Base-by-base conservation (phyloP, 305 asterid species). In the Fraxinus latifolia region DNA sequence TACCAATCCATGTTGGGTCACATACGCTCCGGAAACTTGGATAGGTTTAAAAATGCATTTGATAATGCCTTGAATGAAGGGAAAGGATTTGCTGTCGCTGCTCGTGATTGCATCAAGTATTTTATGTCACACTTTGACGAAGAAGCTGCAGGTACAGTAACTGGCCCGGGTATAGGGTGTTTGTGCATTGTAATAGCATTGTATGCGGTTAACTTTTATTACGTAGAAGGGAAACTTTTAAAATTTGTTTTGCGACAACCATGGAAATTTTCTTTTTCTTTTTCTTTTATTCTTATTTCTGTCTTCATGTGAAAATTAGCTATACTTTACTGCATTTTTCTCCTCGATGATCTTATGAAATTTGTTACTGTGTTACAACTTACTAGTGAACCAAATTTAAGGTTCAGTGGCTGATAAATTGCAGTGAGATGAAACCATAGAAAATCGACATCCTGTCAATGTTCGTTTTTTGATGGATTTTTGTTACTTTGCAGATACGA, bases 1-100 rank as follows among this genome's bases (percentile, higher is more conserved):
- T 88, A 95, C 88, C 98, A 90, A 21, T 87, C 83, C 84, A 90
- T 91, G 97, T 86, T 96, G 97, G 98, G 97, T 80, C 98, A 96
- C 88, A 81, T 96, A 55, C 93, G 98, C 77, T 86, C 97, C 86
- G 97, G 92, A 80, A 90, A 91, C 55, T 87, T 96, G 74, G 93
- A 93, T 65, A 92, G 81, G 83, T 96, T 95, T 85, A 92, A 95
- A 87, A 90, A 82, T 79, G 91, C 94, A 77, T 91, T 96, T 87
- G 91, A 89, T 77, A 89, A 76, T 85, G 92, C 95, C 77, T 84
- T 95, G 92, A 89, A 83, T 34, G 96, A 75, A 85, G 99, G 99
- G 44, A 91, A 92, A 90, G 95, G 92, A 74, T 95, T 96, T 85
- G 92, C 98, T 81, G 83, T 82, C 42, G 97, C 99, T 83, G 96